phyloP scores from a whole-genome alignment of 108 stramenopile species.

The Seminavis robusta region DNA sequence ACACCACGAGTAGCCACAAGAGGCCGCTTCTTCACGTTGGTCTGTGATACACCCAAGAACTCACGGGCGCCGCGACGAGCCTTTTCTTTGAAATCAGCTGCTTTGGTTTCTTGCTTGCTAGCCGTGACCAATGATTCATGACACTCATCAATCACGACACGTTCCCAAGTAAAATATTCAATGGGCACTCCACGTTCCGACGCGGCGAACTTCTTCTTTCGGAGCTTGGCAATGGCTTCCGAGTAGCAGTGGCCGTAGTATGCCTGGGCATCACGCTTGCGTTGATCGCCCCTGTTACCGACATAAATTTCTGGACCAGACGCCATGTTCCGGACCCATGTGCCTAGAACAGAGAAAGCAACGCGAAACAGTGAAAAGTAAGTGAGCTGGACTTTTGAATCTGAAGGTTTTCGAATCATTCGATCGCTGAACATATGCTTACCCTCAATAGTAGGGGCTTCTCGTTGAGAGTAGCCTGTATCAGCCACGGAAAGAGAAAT shows the following conservation, averaged over 20 bases:
- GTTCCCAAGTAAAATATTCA: conserved; percentile 74
- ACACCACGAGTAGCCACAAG: too few species aligned
- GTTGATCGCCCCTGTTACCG: conserved; percentile 54
- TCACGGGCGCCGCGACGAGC: conserved; percentile 32
- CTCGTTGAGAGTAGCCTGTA: conserved; percentile 27
- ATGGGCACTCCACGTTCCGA: conserved; percentile 62
- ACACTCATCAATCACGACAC: conserved; percentile 74
- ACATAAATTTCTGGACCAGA: conserved; percentile 55
- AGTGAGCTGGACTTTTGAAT: neutral
- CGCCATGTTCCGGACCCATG: conserved; percentile 49
- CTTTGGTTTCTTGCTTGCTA: conserved; percentile 21
- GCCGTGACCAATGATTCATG: too few species aligned
- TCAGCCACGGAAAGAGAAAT: neutral
- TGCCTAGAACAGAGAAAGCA: too few species aligned
- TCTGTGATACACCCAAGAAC: conserved; percentile 38
- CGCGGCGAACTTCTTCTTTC: conserved; percentile 41
- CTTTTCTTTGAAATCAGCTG: conserved; percentile 19
- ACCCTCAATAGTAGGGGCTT: conserved; percentile 53
- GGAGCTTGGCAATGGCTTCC: conserved; percentile 46
- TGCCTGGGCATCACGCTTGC: conserved; percentile 48
- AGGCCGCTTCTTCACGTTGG: conserved; percentile 28
- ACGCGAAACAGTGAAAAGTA: neutral
- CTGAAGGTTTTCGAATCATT: too few species aligned
- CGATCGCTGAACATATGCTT: neutral
- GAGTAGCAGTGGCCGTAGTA: conserved; percentile 55